A percentile compares a stretch with the other conserved stretches of the same genome.
Conservation (phyloP, 2,329 filamentous ascomycete genomes). For the Colletotrichum scovillei region DNA sequence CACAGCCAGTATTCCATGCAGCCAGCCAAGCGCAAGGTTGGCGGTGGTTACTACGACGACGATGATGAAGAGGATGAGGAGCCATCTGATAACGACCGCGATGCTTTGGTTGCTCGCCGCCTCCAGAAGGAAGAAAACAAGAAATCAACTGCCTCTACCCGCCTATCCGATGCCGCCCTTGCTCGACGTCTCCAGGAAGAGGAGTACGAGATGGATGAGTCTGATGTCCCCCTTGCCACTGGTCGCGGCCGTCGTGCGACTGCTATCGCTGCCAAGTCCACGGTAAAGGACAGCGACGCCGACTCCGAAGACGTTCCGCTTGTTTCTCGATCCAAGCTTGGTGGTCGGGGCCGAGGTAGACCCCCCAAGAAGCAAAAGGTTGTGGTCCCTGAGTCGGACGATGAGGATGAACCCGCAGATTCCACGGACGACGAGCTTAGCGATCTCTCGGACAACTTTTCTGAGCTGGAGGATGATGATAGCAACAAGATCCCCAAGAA, state of each 20-base stretch:
- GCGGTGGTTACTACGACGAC: constrained; percentile 55
- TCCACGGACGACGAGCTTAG: constrained; percentile 40
- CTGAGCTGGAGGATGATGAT: constrained; percentile 2
- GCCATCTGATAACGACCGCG: constrained; percentile 35
- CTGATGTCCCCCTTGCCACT: neutral
- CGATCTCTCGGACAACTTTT: constrained; percentile 5
- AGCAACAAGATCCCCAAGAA: neutral
- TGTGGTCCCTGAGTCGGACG: constrained; percentile 10
- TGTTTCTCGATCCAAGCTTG: constrained; percentile 31
- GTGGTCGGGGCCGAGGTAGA: constrained; percentile 37
- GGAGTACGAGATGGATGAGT: constrained; percentile 40
- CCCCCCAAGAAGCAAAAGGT: constrained; percentile 41
- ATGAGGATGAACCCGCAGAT: constrained; percentile 33
- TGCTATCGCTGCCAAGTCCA: neutral
- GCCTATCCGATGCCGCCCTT: constrained; percentile 42
- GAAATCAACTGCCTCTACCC: constrained; percentile 17
- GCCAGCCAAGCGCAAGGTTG: constrained; percentile 54
- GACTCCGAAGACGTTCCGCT: constrained; percentile 17
- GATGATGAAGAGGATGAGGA: constrained; percentile 49
- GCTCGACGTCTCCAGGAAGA: constrained; percentile 50
- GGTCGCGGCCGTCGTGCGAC: neutral
- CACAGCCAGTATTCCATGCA: constrained; percentile 62
- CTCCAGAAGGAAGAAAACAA: constrained; percentile 48
- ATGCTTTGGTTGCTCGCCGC: constrained; percentile 47
- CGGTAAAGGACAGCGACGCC: constrained; percentile 13